Conservation (phyloP, 2,329 filamentous ascomycete species). For the Monosporascus sp. region DNA sequence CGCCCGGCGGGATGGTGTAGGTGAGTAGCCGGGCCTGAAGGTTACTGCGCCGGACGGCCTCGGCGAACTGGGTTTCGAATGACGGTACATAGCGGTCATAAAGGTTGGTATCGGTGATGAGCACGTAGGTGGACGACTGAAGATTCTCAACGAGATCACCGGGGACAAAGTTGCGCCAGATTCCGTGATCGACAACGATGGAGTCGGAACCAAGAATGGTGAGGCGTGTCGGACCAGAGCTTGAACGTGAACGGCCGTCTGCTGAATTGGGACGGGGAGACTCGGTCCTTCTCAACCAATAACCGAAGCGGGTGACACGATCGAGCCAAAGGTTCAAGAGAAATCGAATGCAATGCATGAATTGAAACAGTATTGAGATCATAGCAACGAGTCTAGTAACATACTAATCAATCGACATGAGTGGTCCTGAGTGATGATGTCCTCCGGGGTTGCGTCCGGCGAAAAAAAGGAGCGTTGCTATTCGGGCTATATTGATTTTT, state of each 20-base stretch:
- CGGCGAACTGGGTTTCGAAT: slow-evolving; percentile 64
- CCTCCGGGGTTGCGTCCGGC: too few species aligned
- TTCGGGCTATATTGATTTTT: too few species aligned
- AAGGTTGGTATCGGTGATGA: slow-evolving; percentile 95
- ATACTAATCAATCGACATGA: too few species aligned
- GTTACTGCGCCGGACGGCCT: slow-evolving; percentile 33
- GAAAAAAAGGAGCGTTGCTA: too few species aligned
- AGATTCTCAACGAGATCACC: slow-evolving; percentile 74
- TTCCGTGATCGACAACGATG: slow-evolving; percentile 85
- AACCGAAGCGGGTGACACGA: too few species aligned
- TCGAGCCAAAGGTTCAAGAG: too few species aligned
- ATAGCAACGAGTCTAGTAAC: too few species aligned
- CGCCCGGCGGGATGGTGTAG: slow-evolving; percentile 83
- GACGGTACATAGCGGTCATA: slow-evolving; percentile 71
- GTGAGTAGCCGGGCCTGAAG: slow-evolving; percentile 67
- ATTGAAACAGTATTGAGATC: too few species aligned
- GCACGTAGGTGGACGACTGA: slow-evolving; percentile 84
- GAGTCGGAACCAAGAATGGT: slow-evolving; percentile 82
- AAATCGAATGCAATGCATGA: too few species aligned
- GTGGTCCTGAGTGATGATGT: too few species aligned
- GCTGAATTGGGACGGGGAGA: too few species aligned
- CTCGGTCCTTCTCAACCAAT: too few species aligned
- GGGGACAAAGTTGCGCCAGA: slow-evolving; percentile 80
- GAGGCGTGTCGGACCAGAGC: slow-evolving; percentile 52
- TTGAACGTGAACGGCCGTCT: background rate